Base-by-base conservation (phyloP, 352 stramenopile species). In the Halophytophthora polymorphica region DNA sequence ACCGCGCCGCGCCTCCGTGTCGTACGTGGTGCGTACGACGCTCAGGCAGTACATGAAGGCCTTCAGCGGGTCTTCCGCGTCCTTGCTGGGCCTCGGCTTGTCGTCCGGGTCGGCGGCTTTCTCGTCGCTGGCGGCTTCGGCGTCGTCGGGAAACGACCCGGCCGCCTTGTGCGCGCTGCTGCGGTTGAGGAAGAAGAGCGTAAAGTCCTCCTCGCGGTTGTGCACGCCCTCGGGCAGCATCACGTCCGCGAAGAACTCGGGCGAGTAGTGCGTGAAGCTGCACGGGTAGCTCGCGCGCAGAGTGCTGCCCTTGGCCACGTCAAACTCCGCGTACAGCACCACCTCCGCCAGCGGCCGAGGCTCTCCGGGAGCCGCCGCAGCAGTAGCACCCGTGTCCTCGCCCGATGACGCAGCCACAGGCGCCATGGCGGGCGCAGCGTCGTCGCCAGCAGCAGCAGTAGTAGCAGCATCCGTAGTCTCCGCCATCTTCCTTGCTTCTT, bases 201-300 rank as follows among this genome's bases (percentile, higher is more conserved):
- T 95, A 17, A 82, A 85, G 67, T 95, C 85, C 38, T 92, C 62
- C 28, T 90, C 51, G 41, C 85, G 85, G 62, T 95, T 95, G 74
- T 95, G 85, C 53, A 92, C 82, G 42, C 85, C 85, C 45, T 95
- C 85, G 18, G 85, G 85, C 22, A 95, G 58, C 85, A 95, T 95
- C 28, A 87, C 81, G 51, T 95, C 85, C 21, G 85, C 85, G 51
- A 95, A 95, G 58, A 94, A 95, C 69, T 95, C 85, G 61, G 83
- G 71, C 48, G 82, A 88, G 65, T 93, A 93, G 65, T 91, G 74
- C 28, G 73, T 46, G 34, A 90, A 76, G 12, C 67, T 58, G 1
- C 21, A 34, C 6, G 85, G 85, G 41, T 75, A 93, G 54, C 76
- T 91, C 46, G 73, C 66, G 34, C 85, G 78, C 50, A 95, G 56